Evolutionary conservation across 78 protist genomes (phyloP).

Genomic region (Dictyostelium intermedium): DNA sequence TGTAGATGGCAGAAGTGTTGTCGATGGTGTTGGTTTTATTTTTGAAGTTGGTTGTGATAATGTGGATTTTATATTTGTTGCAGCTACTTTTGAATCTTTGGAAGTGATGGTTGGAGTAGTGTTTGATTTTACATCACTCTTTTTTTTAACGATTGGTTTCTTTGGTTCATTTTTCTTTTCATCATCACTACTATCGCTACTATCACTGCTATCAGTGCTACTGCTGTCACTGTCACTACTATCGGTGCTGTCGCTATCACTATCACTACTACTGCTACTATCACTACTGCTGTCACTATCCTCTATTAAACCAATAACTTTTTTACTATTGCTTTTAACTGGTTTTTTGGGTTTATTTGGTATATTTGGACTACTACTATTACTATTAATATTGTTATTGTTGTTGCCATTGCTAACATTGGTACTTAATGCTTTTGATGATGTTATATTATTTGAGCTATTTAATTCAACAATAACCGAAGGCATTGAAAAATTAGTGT

Average conservation of each 20-base stretch:
- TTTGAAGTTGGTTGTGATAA: neutral
- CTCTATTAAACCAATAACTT: neutral
- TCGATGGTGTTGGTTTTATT: neutral
- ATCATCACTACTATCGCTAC: neutral
- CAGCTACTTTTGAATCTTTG: neutral
- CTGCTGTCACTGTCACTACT: neutral
- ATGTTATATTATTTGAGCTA: neutral
- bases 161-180: neutral
- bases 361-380: neutral
- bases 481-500: neutral
- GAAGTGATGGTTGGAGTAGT: neutral
- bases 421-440: neutral
- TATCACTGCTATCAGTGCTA: neutral
- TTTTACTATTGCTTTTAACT: neutral
- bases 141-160: neutral
- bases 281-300: neutral
- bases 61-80: neutral
- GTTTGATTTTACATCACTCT: neutral
- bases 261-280: neutral
- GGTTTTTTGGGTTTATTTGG: neutral
- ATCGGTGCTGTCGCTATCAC: neutral
- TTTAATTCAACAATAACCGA: neutral
- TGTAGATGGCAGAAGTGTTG: too few species aligned
- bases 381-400: neutral
- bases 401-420: neutral